phyloP scores from a whole-genome alignment of 139 green algal genomes.

The Closterium sp. region DNA sequence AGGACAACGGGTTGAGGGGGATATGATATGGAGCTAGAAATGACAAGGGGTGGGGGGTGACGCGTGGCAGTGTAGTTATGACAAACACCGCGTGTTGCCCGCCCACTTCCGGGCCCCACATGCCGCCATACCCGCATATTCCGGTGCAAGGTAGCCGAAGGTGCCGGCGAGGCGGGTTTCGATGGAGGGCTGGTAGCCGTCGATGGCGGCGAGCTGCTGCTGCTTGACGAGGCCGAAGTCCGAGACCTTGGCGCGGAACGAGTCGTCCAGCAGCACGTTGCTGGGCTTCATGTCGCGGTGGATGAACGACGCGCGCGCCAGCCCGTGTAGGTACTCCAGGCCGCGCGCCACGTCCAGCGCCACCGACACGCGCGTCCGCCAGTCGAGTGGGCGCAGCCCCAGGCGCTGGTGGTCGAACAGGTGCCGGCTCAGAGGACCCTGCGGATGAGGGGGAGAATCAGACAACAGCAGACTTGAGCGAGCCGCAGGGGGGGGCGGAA shows the following conservation, averaged over 20 bases:
- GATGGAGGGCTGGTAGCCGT: constrained; percentile 7
- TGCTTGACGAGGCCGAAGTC: constrained; percentile 63
- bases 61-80: too few relatives aligned
- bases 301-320: constrained; percentile 35
- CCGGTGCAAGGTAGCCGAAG: constrained; percentile 63
- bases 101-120: too few relatives aligned
- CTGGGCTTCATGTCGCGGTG: constrained; percentile 48
- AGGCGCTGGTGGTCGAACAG: constrained; percentile 28
- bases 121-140: constrained; percentile 51
- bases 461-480: too few relatives aligned
- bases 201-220: background rate
- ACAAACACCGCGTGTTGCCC: too few relatives aligned
- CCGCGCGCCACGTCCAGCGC: constrained; percentile 54
- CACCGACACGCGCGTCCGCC: constrained; percentile 52
- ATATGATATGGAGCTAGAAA: too few relatives aligned
- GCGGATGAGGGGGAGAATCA: too few relatives aligned
- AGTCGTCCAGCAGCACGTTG: constrained; percentile 63
- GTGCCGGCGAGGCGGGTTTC: constrained; percentile 55
- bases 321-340: constrained; percentile 47
- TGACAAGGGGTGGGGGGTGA: background rate
- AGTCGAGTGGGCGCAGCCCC: constrained; percentile 46
- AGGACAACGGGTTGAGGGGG: too few relatives aligned
- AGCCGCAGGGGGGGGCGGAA: too few relatives aligned
- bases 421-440: constrained; percentile 25
- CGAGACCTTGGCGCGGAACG: constrained; percentile 53